Base-by-base conservation (phyloP, 257 asterid species). In the Nicotiana benthamiana region DNA sequence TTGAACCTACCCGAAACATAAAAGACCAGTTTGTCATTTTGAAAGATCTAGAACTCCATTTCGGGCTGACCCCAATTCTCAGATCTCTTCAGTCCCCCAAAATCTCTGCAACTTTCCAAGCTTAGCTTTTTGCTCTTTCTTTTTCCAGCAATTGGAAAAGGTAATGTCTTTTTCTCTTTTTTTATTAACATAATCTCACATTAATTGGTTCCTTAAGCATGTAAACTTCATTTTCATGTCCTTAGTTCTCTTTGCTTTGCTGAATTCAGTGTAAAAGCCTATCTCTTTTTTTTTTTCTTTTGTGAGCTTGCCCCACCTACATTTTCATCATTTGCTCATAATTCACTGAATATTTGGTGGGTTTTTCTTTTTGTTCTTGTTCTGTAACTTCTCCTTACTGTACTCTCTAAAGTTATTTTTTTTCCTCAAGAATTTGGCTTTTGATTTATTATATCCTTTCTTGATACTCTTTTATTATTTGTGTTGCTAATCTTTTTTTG, bases 81-180 rank as follows among this genome's bases (percentile, higher is more conserved):
- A 40, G 48, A 40, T 40, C 48, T 40, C 48, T 36, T 36, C 48
- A 40, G 48, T 40, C 48, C 11, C 48, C 48, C 48, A 40, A 40
- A 40, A 8, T 83, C 84, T 86, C 88, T 83, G 82, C 83, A 87
- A 85, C 91, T 90, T 92, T 87, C 86, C 65, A 40, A 84, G 78
- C 46, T 87, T 83, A 27, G 82, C 89, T 81, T 82, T 83, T 82
- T 34, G 56, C 27, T 61, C 80, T 80, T 26, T 82, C 26, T 80
- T 63, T 84, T 75, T 78, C 88, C 95, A 89, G 87, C 91, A 80
- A 77, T 77, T 64, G 78, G 67, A 40, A 87, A 89, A 91, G 92
- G 86, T 85, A 80, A 63, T 9, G 48, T 40, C 48, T 40, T 40
- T 36, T 40, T 40, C 3, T 40, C 48, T 9, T 40, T 40, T 12